Percentiles rank a stretch among this genome's conserved stretches.
Conservation (phyloP, 495 filamentous ascomycete genomes). For the Tetracladium marchalianum region DNA sequence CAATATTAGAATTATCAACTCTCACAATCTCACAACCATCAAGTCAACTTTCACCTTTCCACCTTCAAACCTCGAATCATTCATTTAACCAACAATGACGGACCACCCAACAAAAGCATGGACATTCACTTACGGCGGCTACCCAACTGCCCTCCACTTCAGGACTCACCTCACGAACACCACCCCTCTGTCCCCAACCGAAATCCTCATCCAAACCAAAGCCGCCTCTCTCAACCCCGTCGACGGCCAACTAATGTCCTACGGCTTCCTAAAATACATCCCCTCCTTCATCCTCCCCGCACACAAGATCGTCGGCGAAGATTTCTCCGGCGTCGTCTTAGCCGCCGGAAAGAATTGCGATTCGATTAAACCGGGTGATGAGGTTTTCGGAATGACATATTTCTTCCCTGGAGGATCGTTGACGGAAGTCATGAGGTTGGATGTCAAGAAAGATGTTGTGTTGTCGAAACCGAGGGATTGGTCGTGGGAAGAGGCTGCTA, state of each 20-base stretch:
- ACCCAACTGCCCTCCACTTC: too few species aligned
- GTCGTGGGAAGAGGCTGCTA: constrained; percentile 26
- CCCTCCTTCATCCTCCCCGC: constrained; percentile 5
- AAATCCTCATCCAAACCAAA: constrained; percentile 42
- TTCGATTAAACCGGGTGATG: constrained; percentile 37
- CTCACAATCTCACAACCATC: too few species aligned
- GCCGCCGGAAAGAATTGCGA: constrained; percentile 33
- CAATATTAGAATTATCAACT: too few species aligned
- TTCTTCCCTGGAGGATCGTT: constrained; percentile 21
- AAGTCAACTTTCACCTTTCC: too few species aligned
- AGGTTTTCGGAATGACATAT: constrained; percentile 33
- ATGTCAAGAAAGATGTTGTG: constrained; percentile 26
- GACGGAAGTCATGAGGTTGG: constrained; percentile 29
- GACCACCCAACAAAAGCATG: too few species aligned
- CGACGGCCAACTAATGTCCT: constrained; percentile 32
- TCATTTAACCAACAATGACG: too few species aligned
- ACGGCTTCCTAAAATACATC: constrained; percentile 11
- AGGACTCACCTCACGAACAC: too few species aligned
- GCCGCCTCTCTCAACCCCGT: constrained; percentile 40
- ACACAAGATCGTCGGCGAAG: constrained; percentile 29
- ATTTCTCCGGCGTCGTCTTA: constrained; percentile 37
- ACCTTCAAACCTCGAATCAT: too few species aligned
- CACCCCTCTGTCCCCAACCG: constrained; percentile 17
- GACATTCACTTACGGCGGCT: too few species aligned
- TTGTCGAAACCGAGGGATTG: constrained; percentile 22